Percentiles rank a stretch among this genome's conserved stretches.
These are phyloP conservation scores for Geotrichum restrictum DNA, from an alignment of 1,139 yeast genomes.

Conservation along the genomic window DNA sequence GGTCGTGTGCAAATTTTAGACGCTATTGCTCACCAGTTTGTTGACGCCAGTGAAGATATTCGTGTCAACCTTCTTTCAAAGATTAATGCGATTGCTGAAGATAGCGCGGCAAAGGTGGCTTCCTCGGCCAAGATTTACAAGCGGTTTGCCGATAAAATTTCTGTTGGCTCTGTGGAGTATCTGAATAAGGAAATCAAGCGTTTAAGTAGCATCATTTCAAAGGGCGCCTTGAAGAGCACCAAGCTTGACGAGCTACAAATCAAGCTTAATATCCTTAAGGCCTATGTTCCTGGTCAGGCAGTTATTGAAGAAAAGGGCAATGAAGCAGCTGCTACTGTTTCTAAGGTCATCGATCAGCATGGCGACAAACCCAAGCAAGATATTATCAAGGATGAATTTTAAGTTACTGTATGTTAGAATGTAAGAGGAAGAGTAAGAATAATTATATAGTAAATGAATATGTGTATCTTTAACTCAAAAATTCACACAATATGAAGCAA, in stretches of 20 bases:
- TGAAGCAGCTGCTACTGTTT: no score
- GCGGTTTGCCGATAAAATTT: slow-evolving; percentile 49
- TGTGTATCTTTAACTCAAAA: background rate
- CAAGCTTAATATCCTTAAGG: slow-evolving; percentile 35
- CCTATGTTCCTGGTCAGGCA: slow-evolving; percentile 25
- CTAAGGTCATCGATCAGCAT: background rate
- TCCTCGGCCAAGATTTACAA: slow-evolving; percentile 45
- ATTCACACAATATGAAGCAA: background rate
- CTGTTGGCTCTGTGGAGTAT: slow-evolving; percentile 48
- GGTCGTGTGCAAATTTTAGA: slow-evolving; percentile 53
- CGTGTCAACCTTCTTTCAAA: slow-evolving; percentile 15
- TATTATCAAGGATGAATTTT: slow-evolving; percentile 18
- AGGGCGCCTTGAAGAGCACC: slow-evolving; percentile 37
- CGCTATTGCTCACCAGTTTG: slow-evolving; percentile 26
- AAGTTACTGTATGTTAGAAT: background rate
- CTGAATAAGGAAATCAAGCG: slow-evolving; percentile 52
- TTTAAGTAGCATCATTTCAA: slow-evolving; percentile 46
- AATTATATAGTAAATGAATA: background rate
- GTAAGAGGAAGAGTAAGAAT: background rate
- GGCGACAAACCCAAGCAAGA: slow-evolving; percentile 17
- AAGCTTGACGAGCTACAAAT: slow-evolving; percentile 36
- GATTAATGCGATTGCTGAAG: slow-evolving; percentile 29
- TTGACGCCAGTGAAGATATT: slow-evolving; percentile 19
- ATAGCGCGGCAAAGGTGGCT: slow-evolving; percentile 24
- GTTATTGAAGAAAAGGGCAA: slow-evolving; percentile 25